These are phyloP conservation scores for Dovyalis caffra DNA, from an alignment of 345 rosid genomes.

Conservation along the genomic window DNA sequence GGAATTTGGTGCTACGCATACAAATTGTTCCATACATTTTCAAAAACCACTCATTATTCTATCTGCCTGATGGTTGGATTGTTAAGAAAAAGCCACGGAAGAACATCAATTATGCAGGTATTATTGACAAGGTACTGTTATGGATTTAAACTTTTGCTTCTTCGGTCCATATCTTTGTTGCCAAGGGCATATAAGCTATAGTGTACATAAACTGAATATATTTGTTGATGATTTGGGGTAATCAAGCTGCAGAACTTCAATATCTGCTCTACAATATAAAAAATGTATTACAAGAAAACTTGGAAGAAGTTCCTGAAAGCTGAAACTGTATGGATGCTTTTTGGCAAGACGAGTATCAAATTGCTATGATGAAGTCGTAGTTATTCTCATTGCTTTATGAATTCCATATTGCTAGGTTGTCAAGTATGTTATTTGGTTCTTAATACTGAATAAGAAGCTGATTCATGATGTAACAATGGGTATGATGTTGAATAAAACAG, in stretches of 20 bases:
- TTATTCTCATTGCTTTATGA: neutral
- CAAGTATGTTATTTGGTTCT: neutral
- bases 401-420: neutral
- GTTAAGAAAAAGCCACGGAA: slow-evolving; percentile 34
- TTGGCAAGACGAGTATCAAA: neutral
- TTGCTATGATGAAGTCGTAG: neutral
- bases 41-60: slow-evolving; percentile 14
- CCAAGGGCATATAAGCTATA: too few relatives aligned
- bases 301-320: neutral
- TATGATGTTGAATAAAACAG: neutral
- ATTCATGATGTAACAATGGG: neutral
- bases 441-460: neutral
- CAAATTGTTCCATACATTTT: slow-evolving; percentile 25
- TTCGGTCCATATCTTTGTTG: neutral
- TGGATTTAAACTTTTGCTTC: neutral
- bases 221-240: neutral
- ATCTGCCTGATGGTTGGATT: slow-evolving; percentile 39
- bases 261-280: too few relatives aligned
- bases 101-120: slow-evolving; percentile 17
- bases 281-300: neutral
- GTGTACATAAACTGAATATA: neutral
- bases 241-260: neutral
- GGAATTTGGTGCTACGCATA: slow-evolving; percentile 24
- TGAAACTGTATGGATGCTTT: neutral
- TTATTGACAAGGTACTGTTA: slow-evolving; percentile 36